Evolutionary conservation across 2,329 filamentous ascomycete species (phyloP).

Genomic region (Aspergillus fumigatiaffinis): DNA sequence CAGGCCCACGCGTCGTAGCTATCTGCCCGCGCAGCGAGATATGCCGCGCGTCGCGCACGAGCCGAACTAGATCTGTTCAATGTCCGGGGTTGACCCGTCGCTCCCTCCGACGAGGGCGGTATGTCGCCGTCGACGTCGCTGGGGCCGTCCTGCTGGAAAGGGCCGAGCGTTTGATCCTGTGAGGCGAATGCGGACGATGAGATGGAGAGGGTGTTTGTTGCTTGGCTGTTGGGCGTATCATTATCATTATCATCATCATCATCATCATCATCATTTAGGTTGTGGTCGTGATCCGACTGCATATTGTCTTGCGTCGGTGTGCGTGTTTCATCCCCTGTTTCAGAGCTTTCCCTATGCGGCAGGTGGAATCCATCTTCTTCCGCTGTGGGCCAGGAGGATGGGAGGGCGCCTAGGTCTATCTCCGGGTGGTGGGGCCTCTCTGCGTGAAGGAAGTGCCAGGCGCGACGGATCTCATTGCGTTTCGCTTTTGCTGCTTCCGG

Average conservation of each 20-base stretch:
- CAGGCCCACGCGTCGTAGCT: conserved; percentile 42
- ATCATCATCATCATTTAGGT: not conserved
- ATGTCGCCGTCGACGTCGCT: not conserved
- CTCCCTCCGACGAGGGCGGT: not conserved
- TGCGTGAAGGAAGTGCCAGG: conserved; percentile 22
- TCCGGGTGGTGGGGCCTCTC: conserved; percentile 12
- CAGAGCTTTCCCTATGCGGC: not conserved
- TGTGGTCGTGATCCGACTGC: too few species aligned
- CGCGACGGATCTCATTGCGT: conserved; percentile 22
- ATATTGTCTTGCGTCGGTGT: too few species aligned
- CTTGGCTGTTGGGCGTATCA: conserved; percentile 4
- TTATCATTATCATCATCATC: not conserved
- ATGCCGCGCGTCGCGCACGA: conserved; percentile 32
- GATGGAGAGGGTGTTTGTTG: conserved; percentile 17
- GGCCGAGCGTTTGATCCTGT: not conserved
- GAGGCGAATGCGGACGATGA: conserved; percentile 25
- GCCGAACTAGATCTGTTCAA: conserved; percentile 14
- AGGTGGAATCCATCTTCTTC: conserved; percentile 6
- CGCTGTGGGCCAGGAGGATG: conserved; percentile 23
- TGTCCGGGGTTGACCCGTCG: not conserved
- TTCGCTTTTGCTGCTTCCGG: conserved; percentile 12
- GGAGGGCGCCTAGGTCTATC: conserved; percentile 25
- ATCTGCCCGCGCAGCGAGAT: conserved; percentile 38
- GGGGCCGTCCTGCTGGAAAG: not conserved
- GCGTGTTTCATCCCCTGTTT: not conserved